Percentiles rank a stretch among this genome's conserved stretches.
phyloP scores from a whole-genome alignment of 2,329 filamentous ascomycete species.

The Alternaria consortialis region DNA sequence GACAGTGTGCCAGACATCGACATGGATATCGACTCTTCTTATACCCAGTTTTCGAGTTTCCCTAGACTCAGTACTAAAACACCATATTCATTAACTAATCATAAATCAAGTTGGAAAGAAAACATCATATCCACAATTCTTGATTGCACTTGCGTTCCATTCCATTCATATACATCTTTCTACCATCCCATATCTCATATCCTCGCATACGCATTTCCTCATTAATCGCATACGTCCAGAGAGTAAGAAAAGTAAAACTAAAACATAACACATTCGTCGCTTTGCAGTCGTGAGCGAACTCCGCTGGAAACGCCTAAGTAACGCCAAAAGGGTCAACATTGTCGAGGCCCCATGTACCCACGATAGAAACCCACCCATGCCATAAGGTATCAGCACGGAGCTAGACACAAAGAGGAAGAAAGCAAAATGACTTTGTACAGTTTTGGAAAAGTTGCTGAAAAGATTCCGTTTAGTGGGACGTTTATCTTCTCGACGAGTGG shows the following conservation, averaged over 20 bases:
- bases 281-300: constrained; percentile 4
- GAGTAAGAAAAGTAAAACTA: not conserved
- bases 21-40: too few species aligned
- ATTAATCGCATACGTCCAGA: constrained; percentile 2
- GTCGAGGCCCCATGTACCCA: not conserved
- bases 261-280: not conserved
- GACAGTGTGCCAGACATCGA: too few species aligned
- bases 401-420: constrained; percentile 1
- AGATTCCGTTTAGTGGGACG: not conserved
- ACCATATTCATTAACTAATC: not conserved
- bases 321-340: not conserved
- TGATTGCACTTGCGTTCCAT: not conserved
- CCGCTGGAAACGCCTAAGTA: constrained; percentile 1
- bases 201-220: constrained; percentile 4
- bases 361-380: not conserved
- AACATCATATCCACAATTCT: not conserved
- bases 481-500: constrained; percentile 44
- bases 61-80: not conserved
- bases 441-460: not conserved
- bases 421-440: constrained; percentile 13
- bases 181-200: not conserved
- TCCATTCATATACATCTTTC: constrained; percentile 4
- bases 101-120: too few species aligned
- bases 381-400: not conserved
- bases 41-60: too few species aligned